Evolutionary conservation across 306 rosid species (phyloP).

Genomic region (Dalbergia cochinchinensis): DNA sequence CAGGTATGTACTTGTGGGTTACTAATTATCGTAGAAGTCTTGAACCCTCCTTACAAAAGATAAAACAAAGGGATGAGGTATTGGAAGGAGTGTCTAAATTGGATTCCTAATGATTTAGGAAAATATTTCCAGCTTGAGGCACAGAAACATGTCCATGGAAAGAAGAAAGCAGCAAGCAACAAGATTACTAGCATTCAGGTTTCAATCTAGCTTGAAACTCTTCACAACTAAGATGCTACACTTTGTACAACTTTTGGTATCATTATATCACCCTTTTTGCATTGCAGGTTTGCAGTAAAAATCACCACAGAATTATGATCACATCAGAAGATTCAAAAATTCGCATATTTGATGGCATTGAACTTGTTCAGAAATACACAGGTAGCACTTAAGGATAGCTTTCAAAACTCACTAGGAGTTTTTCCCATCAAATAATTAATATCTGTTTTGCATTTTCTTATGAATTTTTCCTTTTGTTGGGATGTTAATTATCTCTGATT

Average conservation of each 20-base stretch:
- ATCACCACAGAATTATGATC: slow-evolving; percentile 67
- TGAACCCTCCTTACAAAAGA: background rate
- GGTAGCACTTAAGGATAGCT: slow-evolving; percentile 51
- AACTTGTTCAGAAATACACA: slow-evolving; percentile 66
- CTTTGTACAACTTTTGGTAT: slow-evolving; percentile 29
- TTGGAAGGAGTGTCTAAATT: slow-evolving; percentile 45
- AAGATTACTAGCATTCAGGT: slow-evolving; percentile 96
- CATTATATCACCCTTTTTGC: slow-evolving; percentile 3
- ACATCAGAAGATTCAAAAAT: slow-evolving; percentile 89
- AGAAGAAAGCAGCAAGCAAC: slow-evolving; percentile 69
- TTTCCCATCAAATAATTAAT: background rate
- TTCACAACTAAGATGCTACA: background rate
- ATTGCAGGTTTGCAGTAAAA: slow-evolving; percentile 74
- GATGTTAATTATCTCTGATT: too few species aligned
- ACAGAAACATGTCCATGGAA: slow-evolving; percentile 59
- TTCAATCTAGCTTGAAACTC: slow-evolving; percentile 30
- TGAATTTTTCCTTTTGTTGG: background rate
- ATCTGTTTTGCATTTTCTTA: background rate
- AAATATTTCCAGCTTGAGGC: slow-evolving; percentile 64
- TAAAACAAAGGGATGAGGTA: background rate
- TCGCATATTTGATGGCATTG: slow-evolving; percentile 71
- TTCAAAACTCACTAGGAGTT: slow-evolving; percentile 12
- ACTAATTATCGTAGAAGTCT: background rate
- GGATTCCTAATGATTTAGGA: slow-evolving; percentile 56
- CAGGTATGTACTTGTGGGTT: slow-evolving; percentile 60